phyloP scores from a whole-genome alignment of 1,284 basidiomycete genomes.

The Ceratobasidium sp. region DNA sequence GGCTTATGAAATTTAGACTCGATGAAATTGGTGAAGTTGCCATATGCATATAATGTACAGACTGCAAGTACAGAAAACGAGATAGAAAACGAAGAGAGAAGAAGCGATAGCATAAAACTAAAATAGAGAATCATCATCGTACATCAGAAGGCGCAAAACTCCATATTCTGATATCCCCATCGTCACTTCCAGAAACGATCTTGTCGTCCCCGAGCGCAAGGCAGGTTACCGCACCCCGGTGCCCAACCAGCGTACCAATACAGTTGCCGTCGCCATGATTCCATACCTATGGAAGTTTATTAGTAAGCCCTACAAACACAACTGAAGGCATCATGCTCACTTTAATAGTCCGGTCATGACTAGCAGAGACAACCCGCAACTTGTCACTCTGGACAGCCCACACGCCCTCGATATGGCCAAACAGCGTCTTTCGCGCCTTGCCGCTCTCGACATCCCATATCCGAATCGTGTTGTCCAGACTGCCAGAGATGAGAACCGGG shows the following conservation, averaged over 20 bases:
- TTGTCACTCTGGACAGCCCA: conserved; percentile 96
- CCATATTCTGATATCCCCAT: conserved; percentile 83
- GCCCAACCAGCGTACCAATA: conserved; percentile 90
- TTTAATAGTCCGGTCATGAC: conserved; percentile 93
- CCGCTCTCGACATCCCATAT: conserved; percentile 95
- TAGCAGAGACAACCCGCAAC: conserved; percentile 88
- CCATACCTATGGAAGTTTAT: conserved; percentile 71
- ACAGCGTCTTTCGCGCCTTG: conserved; percentile 81
- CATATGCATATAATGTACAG: neutral
- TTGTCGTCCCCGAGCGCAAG: conserved; percentile 93
- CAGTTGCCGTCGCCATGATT: conserved; percentile 89
- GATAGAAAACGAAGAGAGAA: neutral
- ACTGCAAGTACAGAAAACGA: neutral
- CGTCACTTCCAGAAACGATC: conserved; percentile 93
- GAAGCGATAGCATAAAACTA: neutral
- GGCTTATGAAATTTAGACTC: conserved; percentile 22
- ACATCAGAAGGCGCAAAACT: conserved; percentile 61
- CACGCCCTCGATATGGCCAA: conserved; percentile 97
- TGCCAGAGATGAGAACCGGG: conserved; percentile 87
- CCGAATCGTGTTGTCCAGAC: conserved; percentile 95
- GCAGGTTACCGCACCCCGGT: conserved; percentile 92
- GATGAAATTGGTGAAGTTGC: neutral
- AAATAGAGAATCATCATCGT: neutral
- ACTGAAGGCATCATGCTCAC: conserved; percentile 53
- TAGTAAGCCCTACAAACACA: neutral